A percentile compares a stretch with the other conserved stretches of the same genome.
These are phyloP conservation scores for Artemisia tridentata DNA, from an alignment of 129 eudicot species.

Conservation along the genomic window DNA sequence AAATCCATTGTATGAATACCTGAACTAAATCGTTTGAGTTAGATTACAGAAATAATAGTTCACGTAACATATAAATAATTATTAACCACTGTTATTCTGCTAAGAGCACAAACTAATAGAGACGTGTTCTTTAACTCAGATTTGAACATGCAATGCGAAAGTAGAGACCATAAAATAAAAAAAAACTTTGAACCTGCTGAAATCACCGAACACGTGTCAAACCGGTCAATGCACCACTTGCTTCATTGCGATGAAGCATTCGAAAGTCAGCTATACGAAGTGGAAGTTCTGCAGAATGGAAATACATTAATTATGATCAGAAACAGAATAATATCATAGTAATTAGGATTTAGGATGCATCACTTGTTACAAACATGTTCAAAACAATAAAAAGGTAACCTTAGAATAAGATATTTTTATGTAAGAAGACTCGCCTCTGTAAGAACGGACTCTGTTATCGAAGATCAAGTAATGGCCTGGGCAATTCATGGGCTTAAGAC, in stretches of 20 bases:
- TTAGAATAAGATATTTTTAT: not conserved
- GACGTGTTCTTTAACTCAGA: too few species aligned
- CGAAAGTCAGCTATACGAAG: slow-evolving; percentile 98
- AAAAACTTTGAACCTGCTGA: slow-evolving; percentile 67
- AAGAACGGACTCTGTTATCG: slow-evolving; percentile 78
- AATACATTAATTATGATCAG: too few species aligned
- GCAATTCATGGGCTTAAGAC: too few species aligned
- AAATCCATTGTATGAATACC: too few species aligned
- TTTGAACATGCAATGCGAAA: too few species aligned
- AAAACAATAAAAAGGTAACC: slow-evolving; percentile 12
- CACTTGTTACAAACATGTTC: not conserved
- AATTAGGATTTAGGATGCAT: slow-evolving; percentile 25
- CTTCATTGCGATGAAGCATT: slow-evolving; percentile 94
- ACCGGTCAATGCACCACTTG: slow-evolving; percentile 95
- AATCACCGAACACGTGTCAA: slow-evolving; percentile 93
- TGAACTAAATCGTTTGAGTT: too few species aligned
- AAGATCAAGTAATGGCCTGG: slow-evolving; percentile 87
- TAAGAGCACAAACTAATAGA: not conserved
- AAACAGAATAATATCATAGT: too few species aligned
- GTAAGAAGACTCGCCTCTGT: slow-evolving; percentile 59
- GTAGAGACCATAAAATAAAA: too few species aligned
- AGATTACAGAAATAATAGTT: slow-evolving; percentile 13
- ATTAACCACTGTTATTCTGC: not conserved
- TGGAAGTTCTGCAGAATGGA: too few species aligned
- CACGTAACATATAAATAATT: too few species aligned